These are phyloP conservation scores for Phytophthora fragariae DNA, from an alignment of 352 stramenopile genomes.

Conservation along the genomic window DNA sequence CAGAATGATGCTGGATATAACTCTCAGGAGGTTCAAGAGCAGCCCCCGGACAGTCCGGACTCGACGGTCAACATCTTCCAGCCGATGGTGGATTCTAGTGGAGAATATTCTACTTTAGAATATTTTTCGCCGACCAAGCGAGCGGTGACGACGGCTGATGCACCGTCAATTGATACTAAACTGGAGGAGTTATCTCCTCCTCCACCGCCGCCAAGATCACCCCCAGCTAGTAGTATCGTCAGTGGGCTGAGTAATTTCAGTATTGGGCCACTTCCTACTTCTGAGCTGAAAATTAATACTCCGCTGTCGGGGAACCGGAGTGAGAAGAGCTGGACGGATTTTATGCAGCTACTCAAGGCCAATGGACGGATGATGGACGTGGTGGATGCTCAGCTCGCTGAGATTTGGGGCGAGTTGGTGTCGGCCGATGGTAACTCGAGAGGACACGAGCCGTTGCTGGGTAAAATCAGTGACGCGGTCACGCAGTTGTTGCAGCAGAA, in stretches of 20 bases:
- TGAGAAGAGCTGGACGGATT: constrained; percentile 44
- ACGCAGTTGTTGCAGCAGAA: constrained; percentile 54
- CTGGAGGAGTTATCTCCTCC: constrained; percentile 3
- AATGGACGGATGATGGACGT: constrained; percentile 38
- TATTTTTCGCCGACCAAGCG: constrained; percentile 22
- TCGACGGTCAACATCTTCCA: constrained; percentile 32
- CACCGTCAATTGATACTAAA: constrained; percentile 36
- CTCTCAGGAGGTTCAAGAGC: constrained; percentile 2
- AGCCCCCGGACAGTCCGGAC: constrained; percentile 6
- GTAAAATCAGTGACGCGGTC: constrained; percentile 40
- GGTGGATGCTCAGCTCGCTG: constrained; percentile 36
- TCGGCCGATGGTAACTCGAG: constrained; percentile 22
- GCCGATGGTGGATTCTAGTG: constrained; percentile 3
- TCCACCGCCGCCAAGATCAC: constrained; percentile 11
- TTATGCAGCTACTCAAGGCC: constrained; percentile 48
- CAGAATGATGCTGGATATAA: constrained; percentile 22
- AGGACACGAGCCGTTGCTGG: constrained; percentile 29
- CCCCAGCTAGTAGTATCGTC: constrained; percentile 22
- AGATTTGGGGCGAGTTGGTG: constrained; percentile 38
- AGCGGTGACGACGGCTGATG: constrained; percentile 10
- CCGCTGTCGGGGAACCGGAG: constrained; percentile 29
- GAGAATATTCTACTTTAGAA: constrained; percentile 22
- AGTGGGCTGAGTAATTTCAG: constrained; percentile 35
- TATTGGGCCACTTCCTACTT: constrained; percentile 29
- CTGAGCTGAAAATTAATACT: constrained; percentile 31